Base-by-base conservation (phyloP, 2,329 filamentous ascomycete species). In the Monosporascus sp. region DNA sequence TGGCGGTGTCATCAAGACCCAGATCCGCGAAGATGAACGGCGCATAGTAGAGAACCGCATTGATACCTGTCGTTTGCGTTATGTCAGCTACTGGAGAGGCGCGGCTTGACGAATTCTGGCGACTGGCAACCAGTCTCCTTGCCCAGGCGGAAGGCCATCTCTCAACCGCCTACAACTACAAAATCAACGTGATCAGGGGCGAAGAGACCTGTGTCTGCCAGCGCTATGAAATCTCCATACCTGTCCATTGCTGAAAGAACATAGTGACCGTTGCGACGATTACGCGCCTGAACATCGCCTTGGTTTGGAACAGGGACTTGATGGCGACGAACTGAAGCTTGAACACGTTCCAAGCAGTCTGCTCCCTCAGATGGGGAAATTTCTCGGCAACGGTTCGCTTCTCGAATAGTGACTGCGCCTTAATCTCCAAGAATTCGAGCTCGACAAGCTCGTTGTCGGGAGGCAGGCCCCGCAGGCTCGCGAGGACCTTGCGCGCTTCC, bases 361-460 rank as follows among this genome's bases (percentile, higher is more conserved):
- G 76, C 54, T 85, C 77, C 2, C 77, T 73, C 16, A 88, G 73
- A 36, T 86, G 75, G 0, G 88, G 88, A 67, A 88, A 91, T 24
- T 85, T 76, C 57, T 87, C 84, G 0, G 81, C 80, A 9, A 86
- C 76, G 1, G 82, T 83, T 36, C 84, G 81, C 71, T 91, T 89
- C 70, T 93, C 88, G 60, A 93, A 94, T 19, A 88, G 69, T 0
- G 84, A 86, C 67, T 91, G 86, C 0, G 88, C 87, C 68, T 90
- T 89, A 71, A 93, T 92, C 66, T 93, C 89, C n/a, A 91, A 79
- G 64, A 87, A 91, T 63, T 93, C 90, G 1, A 91, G 76, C 58
- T 87, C 80, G 38, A 92, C 81, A 0, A 90, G 77, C 53, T 89
- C 84, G 63, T 91, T 80, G 58, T 87, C 80, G 17, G 73, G 65